These are phyloP conservation scores for Malassezia furfur DNA, from an alignment of 1,284 basidiomycete species.

Conservation along the genomic window DNA sequence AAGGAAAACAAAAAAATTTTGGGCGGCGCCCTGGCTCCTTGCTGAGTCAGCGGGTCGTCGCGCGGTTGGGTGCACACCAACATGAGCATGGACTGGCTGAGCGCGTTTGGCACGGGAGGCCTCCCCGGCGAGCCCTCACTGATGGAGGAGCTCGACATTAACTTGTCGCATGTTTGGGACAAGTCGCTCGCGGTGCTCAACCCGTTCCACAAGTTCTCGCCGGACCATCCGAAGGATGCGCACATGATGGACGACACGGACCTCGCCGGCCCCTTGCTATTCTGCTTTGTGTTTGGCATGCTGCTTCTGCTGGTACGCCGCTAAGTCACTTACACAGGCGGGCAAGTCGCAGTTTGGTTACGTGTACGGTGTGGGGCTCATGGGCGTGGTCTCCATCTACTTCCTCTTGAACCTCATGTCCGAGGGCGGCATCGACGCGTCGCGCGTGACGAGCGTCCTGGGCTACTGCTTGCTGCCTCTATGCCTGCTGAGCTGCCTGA, in stretches of 20 bases:
- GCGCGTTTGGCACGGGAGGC: slow-evolving; percentile 45
- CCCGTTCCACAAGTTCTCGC: slow-evolving; percentile 64
- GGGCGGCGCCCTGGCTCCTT: background rate
- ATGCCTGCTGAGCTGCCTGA: slow-evolving; percentile 85
- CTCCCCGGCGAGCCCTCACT: slow-evolving; percentile 45
- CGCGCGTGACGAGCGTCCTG: slow-evolving; percentile 86
- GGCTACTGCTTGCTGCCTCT: slow-evolving; percentile 96
- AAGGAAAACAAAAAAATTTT: slow-evolving; percentile 6
- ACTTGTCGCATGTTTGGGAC: slow-evolving; percentile 85
- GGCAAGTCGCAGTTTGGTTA: slow-evolving; percentile 98
- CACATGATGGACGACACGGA: slow-evolving; percentile 99
- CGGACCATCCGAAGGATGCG: slow-evolving; percentile 56
- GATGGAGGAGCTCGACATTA: slow-evolving; percentile 72
- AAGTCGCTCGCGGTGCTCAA: slow-evolving; percentile 94
- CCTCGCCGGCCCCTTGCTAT: slow-evolving; percentile 87
- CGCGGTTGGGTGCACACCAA: background rate
- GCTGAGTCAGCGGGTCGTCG: background rate
- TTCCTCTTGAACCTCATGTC: slow-evolving; percentile 95
- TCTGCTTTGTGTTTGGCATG: slow-evolving; percentile 64
- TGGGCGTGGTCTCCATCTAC: slow-evolving; percentile 91
- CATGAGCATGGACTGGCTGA: slow-evolving; percentile 15
- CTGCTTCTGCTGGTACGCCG: slow-evolving; percentile 27
- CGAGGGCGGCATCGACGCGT: slow-evolving; percentile 86
- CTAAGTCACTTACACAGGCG: slow-evolving; percentile 56
- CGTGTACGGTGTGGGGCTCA: slow-evolving; percentile 91